These are phyloP conservation scores for Coemansia asiatica DNA, from an alignment of 192 early-diverging fungal genomes.

Conservation along the genomic window DNA sequence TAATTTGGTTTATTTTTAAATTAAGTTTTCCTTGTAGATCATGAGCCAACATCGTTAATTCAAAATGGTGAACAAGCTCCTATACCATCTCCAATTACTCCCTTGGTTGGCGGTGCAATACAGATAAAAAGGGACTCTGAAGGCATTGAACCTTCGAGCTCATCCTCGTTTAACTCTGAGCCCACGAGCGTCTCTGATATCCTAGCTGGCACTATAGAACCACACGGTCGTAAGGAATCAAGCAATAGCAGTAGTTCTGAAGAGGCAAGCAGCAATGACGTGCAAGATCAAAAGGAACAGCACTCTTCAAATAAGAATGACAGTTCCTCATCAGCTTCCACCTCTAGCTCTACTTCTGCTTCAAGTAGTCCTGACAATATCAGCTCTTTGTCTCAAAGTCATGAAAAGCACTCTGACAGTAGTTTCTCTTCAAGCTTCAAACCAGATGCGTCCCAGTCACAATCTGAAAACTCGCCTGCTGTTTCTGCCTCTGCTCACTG, in stretches of 20 bases:
- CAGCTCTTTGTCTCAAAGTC: background rate
- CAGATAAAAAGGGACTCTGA: background rate
- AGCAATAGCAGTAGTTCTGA: background rate
- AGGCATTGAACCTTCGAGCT: background rate
- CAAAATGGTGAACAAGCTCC: background rate
- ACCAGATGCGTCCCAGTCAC: background rate
- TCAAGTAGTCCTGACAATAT: background rate
- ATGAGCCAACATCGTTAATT: background rate
- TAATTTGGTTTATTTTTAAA: too few relatives aligned
- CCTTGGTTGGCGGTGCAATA: background rate
- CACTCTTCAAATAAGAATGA: background rate
- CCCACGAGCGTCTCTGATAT: background rate
- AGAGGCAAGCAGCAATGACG: background rate
- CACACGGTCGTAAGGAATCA: background rate
- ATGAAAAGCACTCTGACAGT: background rate
- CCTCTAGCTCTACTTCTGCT: background rate
- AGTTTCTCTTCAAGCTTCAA: background rate
- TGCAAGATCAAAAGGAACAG: background rate
- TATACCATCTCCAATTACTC: background rate
- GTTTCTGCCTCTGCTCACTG: conserved; percentile 9
- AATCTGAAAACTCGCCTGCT: conserved; percentile 7
- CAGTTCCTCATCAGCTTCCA: background rate
- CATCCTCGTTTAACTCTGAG: background rate
- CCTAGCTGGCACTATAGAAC: background rate
- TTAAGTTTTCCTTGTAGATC: background rate